Evolutionary conservation across 2,329 filamentous ascomycete species (phyloP), one percentile per base, ranked within the genome.

Genomic region (Fusarium sp.): DNA sequence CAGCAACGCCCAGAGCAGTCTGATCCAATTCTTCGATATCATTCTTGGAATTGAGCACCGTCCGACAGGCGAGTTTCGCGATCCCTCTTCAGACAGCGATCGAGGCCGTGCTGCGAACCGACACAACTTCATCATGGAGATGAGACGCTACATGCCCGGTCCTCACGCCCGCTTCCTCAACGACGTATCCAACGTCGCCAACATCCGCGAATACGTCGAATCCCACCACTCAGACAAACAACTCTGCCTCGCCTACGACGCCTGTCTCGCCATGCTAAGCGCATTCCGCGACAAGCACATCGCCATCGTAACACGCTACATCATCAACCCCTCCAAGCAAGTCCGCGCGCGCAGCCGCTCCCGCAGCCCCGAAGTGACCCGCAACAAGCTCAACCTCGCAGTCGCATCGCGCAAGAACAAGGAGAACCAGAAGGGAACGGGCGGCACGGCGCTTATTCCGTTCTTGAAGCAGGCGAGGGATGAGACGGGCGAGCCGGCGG

Each of bases 1-100:
- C 36, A 98, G 95, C 84, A 98, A 99, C 79, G 96, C 96, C 0
- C 96, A 99, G 83, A 97, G 94, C 86, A 98, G 95, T 66, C 86
- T 98, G 68, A 96, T 99, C 71, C 96, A 99, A 78, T 98, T 98
- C 85, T 98, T 98, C 80, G 96, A 99, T 81, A 91, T 98, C 56
- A 91, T 94, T 4, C 90, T 99, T 5, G 95, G 95, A 48, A 90
- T 99, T 59, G 92, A 96, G 80, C 96, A 99, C 82, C 91, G 93
- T 14, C 95, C 96, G 0, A 98, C 96, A 0, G 96, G 96, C 44
- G 90, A 94, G 75, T 92, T 89, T 81, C 84, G 84, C 24, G 84
- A 85, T 52, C 77, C 82, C 22, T 79, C 83, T 5, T 82, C 84
- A 18, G 84, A 85, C 31, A 82, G 83, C 9, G 87, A 87, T 41